Conservation (phyloP, 2,329 filamentous ascomycete genomes). For the Sporothrix dimorphospora region DNA sequence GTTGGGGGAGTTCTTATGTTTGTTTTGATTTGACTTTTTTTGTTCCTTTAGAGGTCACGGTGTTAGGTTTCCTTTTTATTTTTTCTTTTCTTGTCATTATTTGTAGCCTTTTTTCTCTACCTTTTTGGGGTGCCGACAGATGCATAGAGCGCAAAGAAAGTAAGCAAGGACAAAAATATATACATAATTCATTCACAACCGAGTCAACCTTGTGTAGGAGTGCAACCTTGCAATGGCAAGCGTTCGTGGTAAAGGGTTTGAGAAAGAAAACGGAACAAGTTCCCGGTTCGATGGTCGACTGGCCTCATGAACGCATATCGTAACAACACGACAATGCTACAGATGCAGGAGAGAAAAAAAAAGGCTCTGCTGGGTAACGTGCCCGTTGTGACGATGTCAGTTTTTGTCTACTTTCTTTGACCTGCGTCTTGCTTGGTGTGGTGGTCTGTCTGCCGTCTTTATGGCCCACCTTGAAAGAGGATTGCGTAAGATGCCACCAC, state of each 20-base stretch:
- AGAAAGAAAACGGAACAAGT: no score
- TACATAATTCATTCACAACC: background rate
- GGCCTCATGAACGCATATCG: no score
- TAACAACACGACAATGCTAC: background rate
- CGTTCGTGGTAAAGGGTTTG: background rate
- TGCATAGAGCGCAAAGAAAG: conserved; percentile 17
- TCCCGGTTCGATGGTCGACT: no score
- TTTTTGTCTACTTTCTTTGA: background rate
- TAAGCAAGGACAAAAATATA: background rate
- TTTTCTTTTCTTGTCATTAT: background rate
- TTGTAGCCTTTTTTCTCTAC: background rate
- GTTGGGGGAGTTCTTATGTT: background rate
- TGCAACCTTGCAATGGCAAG: background rate
- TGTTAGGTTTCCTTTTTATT: background rate
- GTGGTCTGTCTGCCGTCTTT: background rate
- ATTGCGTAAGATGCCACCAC: conserved; percentile 12
- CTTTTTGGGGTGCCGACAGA: background rate
- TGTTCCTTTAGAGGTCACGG: conserved; percentile 7
- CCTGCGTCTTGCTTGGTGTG: background rate
- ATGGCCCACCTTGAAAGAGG: background rate
- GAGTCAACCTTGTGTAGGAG: background rate
- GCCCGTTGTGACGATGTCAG: background rate
- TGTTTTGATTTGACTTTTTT: background rate
- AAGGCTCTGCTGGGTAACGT: background rate
- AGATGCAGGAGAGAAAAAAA: background rate